Percentiles rank a stretch among this genome's conserved stretches.
Conservation (phyloP, 73 alveolate species). For the Paramecium tetraurelia region DNA sequence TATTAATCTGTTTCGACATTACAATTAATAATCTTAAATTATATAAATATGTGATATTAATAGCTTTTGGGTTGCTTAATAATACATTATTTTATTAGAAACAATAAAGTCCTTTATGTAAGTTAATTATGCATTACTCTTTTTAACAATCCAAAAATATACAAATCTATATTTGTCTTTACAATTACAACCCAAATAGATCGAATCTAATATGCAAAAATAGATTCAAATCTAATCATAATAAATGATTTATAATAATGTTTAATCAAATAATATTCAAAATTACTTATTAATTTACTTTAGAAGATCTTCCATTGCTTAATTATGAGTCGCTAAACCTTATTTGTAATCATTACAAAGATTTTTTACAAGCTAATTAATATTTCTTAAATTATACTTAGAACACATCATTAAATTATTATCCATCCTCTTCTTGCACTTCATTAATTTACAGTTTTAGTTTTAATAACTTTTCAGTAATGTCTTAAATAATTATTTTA, state of each 20-base stretch:
- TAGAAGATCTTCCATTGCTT: constrained; percentile 34
- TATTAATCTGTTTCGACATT: not conserved
- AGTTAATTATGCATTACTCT: no score
- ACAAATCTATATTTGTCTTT: no score
- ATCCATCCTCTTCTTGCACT: not conserved
- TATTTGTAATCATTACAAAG: not conserved
- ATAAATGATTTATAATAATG: not conserved
- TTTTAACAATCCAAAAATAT: no score
- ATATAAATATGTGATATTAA: no score
- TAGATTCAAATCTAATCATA: not conserved
- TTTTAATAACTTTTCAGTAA: constrained; percentile 21
- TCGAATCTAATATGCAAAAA: not conserved
- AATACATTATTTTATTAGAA: no score
- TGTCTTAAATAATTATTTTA: not conserved
- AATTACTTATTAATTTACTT: not conserved
- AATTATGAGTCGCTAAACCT: not conserved
- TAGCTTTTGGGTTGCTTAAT: no score
- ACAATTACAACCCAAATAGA: no score
- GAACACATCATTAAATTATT: not conserved
- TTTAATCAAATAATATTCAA: not conserved
- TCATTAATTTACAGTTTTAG: not conserved
- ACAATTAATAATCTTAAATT: not conserved
- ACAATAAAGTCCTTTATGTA: not conserved
- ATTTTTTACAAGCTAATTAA: not conserved
- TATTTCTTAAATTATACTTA: not conserved